phyloP scores from a whole-genome alignment of 148 eudicot genomes.

The Chenopodium berlandieri region DNA sequence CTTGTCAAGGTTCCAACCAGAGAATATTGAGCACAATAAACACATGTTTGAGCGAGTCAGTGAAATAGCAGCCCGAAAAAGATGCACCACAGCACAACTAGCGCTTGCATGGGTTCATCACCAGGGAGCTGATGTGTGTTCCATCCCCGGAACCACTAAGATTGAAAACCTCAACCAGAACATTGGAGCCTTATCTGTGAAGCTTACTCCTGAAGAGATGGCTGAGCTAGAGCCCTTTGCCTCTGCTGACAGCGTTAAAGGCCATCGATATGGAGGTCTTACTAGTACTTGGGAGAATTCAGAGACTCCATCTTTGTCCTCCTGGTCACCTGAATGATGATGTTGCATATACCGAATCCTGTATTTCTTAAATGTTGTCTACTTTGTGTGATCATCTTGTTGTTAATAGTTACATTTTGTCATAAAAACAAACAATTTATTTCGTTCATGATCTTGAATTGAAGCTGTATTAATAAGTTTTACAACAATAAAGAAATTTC shows the following conservation, averaged over 20 bases:
- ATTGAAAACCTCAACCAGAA: slow-evolving; percentile 40
- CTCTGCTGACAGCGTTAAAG: slow-evolving; percentile 31
- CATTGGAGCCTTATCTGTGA: slow-evolving; percentile 37
- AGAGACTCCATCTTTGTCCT: slow-evolving; percentile 39
- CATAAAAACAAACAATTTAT: background rate
- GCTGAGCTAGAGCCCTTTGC: slow-evolving; percentile 37
- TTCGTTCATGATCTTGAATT: too few species aligned
- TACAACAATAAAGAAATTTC: too few species aligned
- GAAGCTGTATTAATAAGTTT: too few species aligned
- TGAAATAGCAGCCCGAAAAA: slow-evolving; percentile 37
- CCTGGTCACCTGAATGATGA: slow-evolving; percentile 24
- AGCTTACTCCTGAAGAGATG: slow-evolving; percentile 37
- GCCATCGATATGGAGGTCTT: slow-evolving; percentile 23
- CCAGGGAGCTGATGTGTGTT: slow-evolving; percentile 39
- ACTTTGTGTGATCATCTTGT: background rate
- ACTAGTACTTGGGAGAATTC: slow-evolving; percentile 26
- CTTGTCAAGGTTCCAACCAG: slow-evolving; percentile 37
- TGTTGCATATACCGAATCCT: background rate
- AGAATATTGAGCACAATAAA: slow-evolving; percentile 42
- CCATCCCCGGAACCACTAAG: slow-evolving; percentile 46
- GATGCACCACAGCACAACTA: slow-evolving; percentile 41
- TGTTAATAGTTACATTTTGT: background rate
- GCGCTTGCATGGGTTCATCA: slow-evolving; percentile 51
- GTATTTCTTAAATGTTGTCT: background rate
- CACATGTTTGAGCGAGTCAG: slow-evolving; percentile 35